A percentile compares a stretch with the other conserved stretches of the same genome.
phyloP scores from a whole-genome alignment of 2,329 filamentous ascomycete genomes.

The Davidsoniella virescens region DNA sequence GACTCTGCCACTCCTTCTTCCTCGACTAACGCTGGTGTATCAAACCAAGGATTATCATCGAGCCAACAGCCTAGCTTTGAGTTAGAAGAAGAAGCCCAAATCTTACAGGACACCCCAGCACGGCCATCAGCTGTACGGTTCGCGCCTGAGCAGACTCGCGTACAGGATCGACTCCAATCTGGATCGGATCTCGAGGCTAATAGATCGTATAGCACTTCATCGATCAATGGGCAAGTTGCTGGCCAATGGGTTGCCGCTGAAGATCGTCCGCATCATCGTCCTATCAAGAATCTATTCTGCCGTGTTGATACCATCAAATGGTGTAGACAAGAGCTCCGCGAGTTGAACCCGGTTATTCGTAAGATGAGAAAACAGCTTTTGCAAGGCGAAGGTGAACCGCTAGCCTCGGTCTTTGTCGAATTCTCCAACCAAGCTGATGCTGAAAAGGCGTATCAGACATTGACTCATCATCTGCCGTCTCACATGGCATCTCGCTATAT shows the following conservation, averaged over 20 bases:
- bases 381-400: constrained; percentile 43
- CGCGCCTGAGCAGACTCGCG: too few relatives aligned
- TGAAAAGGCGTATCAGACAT: constrained; percentile 67
- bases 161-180: constrained; percentile 17
- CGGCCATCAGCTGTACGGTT: too few relatives aligned
- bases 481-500: constrained; percentile 78
- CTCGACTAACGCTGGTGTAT: too few relatives aligned
- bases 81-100: too few relatives aligned
- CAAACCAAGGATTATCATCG: too few relatives aligned
- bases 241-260: constrained; percentile 58
- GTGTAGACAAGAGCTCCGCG: constrained; percentile 42
- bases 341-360: constrained; percentile 25
- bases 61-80: too few relatives aligned
- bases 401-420: constrained; percentile 79
- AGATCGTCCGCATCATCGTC: constrained; percentile 57
- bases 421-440: constrained; percentile 71
- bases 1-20: too few relatives aligned
- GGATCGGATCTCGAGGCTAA: too few relatives aligned
- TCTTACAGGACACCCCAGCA: too few relatives aligned
- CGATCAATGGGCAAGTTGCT: constrained; percentile 36
- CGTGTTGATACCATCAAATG: constrained; percentile 93
- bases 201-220: too few relatives aligned
- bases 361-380: constrained; percentile 56
- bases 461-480: constrained; percentile 65
- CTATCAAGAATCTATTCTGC: constrained; percentile 55